phyloP scores from a whole-genome alignment of 257 asterid genomes.

The Capsicum pubescens region DNA sequence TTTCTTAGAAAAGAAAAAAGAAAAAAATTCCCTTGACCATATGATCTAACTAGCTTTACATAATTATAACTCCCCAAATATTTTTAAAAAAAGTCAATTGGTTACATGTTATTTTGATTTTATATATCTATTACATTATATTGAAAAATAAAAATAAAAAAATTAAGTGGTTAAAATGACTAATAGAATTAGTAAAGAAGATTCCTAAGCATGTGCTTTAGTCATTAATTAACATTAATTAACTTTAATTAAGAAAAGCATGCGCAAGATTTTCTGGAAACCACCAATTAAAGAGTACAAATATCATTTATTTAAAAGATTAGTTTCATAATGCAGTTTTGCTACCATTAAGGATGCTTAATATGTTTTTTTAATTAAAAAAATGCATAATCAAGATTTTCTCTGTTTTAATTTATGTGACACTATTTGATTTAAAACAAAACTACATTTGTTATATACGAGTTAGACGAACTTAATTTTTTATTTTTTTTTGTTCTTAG shows the following conservation, averaged over 20 bases:
- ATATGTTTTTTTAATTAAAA: no score
- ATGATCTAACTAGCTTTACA: background rate
- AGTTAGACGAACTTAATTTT: background rate
- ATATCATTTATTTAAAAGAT: constrained; percentile 13
- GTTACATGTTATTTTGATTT: background rate
- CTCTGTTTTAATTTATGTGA: background rate
- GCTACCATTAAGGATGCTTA: constrained; percentile 47
- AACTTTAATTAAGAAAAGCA: constrained; percentile 40
- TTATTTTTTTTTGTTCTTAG: background rate
- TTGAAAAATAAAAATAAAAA: background rate
- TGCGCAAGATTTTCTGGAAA: constrained; percentile 39
- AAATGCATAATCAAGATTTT: background rate
- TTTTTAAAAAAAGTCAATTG: background rate
- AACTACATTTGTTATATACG: background rate
- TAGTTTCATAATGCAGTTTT: constrained; percentile 30
- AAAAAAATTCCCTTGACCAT: no score
- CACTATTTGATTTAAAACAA: accelerated
- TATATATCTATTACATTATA: background rate
- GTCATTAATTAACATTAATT: constrained; percentile 20
- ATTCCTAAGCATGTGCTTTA: constrained; percentile 38
- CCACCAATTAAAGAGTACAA: constrained; percentile 31
- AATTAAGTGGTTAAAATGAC: background rate
- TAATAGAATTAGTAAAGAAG: constrained; percentile 8
- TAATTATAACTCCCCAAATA: background rate
- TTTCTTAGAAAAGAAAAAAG: no score